phyloP scores from a whole-genome alignment of 345 rosid genomes.

The Acer campestre region DNA sequence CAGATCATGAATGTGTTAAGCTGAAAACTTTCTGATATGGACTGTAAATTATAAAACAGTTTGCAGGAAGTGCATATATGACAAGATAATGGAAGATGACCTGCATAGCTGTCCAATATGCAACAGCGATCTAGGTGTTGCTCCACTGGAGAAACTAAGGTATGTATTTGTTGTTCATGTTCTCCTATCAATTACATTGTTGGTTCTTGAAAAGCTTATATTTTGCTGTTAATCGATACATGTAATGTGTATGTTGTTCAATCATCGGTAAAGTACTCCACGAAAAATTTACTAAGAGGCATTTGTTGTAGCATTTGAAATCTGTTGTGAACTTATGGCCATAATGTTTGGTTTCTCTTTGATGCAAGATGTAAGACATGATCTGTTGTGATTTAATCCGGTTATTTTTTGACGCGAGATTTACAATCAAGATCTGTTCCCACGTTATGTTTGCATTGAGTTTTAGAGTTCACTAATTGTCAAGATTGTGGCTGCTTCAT shows the following conservation, averaged over 20 bases:
- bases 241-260: neutral
- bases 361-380: too few species aligned
- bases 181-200: neutral
- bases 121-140: slow-evolving; percentile 38
- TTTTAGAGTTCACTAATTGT: too few species aligned
- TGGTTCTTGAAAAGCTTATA: neutral
- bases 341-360: too few species aligned
- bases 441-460: too few species aligned
- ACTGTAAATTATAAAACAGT: slow-evolving; percentile 30
- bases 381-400: too few species aligned
- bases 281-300: neutral
- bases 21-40: slow-evolving; percentile 3
- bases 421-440: too few species aligned
- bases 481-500: too few species aligned
- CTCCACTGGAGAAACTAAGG: slow-evolving; percentile 56
- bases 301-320: neutral
- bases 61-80: slow-evolving; percentile 54
- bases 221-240: neutral
- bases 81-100: slow-evolving; percentile 35
- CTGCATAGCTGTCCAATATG: slow-evolving; percentile 46
- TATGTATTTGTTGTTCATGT: slow-evolving; percentile 33
- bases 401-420: too few species aligned
- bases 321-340: neutral
- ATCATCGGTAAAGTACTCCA: too few species aligned
- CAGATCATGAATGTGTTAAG: neutral